Conservation (phyloP, 2,329 filamentous ascomycete genomes). For the Colletotrichum gloeosporioides region DNA sequence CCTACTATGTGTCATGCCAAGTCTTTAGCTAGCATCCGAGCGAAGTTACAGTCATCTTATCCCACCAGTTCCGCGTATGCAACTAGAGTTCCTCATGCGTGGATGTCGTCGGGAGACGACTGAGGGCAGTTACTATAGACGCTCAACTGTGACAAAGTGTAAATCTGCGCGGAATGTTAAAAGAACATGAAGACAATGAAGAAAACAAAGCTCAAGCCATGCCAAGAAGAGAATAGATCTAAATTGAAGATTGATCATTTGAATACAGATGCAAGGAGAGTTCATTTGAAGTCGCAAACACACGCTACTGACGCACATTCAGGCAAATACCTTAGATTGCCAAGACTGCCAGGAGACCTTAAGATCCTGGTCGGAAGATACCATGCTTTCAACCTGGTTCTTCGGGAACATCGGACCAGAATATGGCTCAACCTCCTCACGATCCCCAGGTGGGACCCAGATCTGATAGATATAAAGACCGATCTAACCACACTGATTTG, state of each 20-base stretch:
- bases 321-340: background rate
- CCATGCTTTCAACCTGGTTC: background rate
- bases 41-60: background rate
- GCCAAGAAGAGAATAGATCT: background rate
- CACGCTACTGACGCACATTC: background rate
- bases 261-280: background rate
- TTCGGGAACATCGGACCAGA: background rate
- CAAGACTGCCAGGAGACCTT: background rate
- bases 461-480: background rate
- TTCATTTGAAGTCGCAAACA: background rate
- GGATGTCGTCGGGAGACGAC: background rate
- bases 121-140: background rate
- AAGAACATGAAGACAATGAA: background rate
- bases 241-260: rapidly evolving
- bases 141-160: background rate
- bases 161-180: rapidly evolving
- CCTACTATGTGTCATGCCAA: background rate
- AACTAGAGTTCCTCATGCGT: background rate
- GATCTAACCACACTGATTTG: background rate
- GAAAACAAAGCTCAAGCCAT: rapidly evolving
- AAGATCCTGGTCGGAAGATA: background rate
- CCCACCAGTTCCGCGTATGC: background rate
- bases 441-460: background rate
- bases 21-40: background rate
- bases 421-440: background rate